These are phyloP conservation scores for Boletus insuetus DNA, from an alignment of 768 basidiomycete genomes.

Conservation along the genomic window DNA sequence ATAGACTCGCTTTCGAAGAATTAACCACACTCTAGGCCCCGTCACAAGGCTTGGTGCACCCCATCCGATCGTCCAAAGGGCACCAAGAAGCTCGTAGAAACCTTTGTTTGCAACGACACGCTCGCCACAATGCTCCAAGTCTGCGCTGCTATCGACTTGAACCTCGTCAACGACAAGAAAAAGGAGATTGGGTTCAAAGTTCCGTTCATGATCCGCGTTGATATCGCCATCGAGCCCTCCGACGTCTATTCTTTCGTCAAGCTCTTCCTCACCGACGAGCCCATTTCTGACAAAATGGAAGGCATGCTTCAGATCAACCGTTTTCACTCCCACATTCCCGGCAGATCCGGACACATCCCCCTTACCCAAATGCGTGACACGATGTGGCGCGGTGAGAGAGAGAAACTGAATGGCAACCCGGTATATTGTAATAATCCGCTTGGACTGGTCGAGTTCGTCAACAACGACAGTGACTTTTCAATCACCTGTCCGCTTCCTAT, in stretches of 20 bases:
- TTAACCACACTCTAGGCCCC: slow-evolving; percentile 2
- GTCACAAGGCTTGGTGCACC: slow-evolving; percentile 12
- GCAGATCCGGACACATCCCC: slow-evolving; percentile 2
- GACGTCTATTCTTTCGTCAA: slow-evolving; percentile 1
- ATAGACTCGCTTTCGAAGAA: too few species aligned
- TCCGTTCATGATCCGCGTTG: slow-evolving; percentile 15
- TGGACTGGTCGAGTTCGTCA: slow-evolving; percentile 18
- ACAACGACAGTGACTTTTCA: slow-evolving; percentile 16
- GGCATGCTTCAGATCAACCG: slow-evolving; percentile 17
- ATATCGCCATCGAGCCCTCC: slow-evolving; percentile 15
- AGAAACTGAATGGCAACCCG: not conserved
- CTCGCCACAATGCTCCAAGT: slow-evolving; percentile 5
- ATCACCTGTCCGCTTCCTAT: slow-evolving; percentile 8
- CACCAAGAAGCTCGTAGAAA: slow-evolving; percentile 12
- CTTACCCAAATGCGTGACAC: slow-evolving; percentile 6
- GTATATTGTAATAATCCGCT: not conserved
- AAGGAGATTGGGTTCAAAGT: slow-evolving; percentile 11
- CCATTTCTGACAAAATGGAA: slow-evolving; percentile 1
- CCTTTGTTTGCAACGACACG: slow-evolving; percentile 3
- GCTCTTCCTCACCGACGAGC: slow-evolving; percentile 8
- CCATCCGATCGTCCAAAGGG: slow-evolving; percentile 13
- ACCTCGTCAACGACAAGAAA: slow-evolving; percentile 5
- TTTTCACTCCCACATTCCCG: slow-evolving; percentile 11
- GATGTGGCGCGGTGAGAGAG: slow-evolving; percentile 7
- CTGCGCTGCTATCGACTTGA: slow-evolving; percentile 13